A percentile compares a stretch with the other conserved stretches of the same genome.
phyloP scores from a whole-genome alignment of 2,329 filamentous ascomycete genomes.

The Colletotrichum paranaense region DNA sequence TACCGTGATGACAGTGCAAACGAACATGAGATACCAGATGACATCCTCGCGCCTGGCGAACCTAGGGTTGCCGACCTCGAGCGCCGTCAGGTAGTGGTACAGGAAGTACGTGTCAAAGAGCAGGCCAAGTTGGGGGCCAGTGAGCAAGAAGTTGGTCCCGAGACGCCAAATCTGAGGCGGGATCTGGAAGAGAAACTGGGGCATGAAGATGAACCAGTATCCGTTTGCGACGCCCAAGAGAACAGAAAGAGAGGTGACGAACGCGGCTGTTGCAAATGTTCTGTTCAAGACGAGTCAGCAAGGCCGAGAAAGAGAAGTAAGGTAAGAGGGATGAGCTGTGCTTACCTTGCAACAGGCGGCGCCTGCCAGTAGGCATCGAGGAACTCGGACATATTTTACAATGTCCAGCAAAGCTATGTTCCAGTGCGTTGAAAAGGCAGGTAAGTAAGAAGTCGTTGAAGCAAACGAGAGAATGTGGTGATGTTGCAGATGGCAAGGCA shows the following conservation, averaged over 20 bases:
- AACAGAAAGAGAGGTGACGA: conserved; percentile 70
- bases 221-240: conserved; percentile 65
- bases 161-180: conserved; percentile 57
- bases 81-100: conserved; percentile 79
- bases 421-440: background rate
- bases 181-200: conserved; percentile 62
- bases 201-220: conserved; percentile 64
- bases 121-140: conserved; percentile 56
- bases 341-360: conserved; percentile 56
- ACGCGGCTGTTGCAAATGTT: conserved; percentile 72
- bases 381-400: conserved; percentile 36
- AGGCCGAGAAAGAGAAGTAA: background rate
- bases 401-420: conserved; percentile 6
- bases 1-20: conserved; percentile 81
- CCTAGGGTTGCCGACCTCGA: conserved; percentile 78
- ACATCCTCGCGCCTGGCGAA: conserved; percentile 83
- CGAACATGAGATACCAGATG: conserved; percentile 82
- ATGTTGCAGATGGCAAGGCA: conserved; percentile 21
- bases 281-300: conserved; percentile 53
- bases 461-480: conserved; percentile 28
- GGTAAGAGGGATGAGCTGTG: background rate
- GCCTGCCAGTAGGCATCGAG: conserved; percentile 51
- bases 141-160: conserved; percentile 55
- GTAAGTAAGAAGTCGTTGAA: conserved; percentile 6
- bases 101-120: conserved; percentile 81